Conservation (phyloP, 129 eudicot species). For the Flaveria linearis region DNA sequence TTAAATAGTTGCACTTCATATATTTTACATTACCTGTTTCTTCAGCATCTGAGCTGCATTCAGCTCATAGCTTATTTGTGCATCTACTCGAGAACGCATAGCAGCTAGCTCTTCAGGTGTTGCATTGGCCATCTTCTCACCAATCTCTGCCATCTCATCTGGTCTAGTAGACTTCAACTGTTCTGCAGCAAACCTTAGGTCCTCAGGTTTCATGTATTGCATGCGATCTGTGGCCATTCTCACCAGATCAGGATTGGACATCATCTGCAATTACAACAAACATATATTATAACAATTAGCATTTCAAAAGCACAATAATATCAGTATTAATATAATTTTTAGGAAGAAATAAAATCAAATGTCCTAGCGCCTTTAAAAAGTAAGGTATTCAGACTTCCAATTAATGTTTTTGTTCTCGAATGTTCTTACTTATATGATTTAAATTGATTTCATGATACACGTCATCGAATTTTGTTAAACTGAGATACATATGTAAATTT, state of each 20-base stretch:
- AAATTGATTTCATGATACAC: neutral
- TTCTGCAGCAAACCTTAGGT: conserved; percentile 84
- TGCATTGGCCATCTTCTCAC: conserved; percentile 93
- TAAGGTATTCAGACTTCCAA: neutral
- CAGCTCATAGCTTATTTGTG: conserved; percentile 67
- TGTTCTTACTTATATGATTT: neutral
- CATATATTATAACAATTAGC: neutral
- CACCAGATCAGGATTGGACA: conserved; percentile 94
- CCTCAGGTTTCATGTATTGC: conserved; percentile 85
- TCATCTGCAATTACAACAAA: conserved; percentile 62
- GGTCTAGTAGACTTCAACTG: conserved; percentile 88
- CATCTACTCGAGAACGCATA: conserved; percentile 80
- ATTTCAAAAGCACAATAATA: neutral
- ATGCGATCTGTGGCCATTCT: conserved; percentile 94
- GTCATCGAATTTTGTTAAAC: neutral
- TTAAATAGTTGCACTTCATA: neutral
- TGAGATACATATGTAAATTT: neutral
- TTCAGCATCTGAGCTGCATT: conserved; percentile 92
- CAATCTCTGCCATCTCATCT: conserved; percentile 88
- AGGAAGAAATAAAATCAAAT: neutral
- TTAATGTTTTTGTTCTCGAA: neutral
- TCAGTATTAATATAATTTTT: conserved; percentile 1
- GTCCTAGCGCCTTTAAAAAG: neutral
- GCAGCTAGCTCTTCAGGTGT: conserved; percentile 88
- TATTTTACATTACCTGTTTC: conserved; percentile 61